Conservation (phyloP, 768 basidiomycete genomes). For the Serendipita sp. region DNA sequence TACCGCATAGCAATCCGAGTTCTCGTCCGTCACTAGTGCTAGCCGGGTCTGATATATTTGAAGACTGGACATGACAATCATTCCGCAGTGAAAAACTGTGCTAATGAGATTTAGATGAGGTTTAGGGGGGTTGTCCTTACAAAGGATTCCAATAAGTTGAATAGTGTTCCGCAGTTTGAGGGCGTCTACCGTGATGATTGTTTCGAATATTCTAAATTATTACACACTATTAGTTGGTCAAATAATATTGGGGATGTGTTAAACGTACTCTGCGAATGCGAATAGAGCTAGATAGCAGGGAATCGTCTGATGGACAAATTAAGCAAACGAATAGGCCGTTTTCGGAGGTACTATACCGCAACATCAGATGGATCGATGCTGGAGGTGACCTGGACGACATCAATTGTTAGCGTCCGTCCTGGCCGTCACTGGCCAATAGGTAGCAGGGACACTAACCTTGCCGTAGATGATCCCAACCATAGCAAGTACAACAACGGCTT, state of each 20-base stretch:
- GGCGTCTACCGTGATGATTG: slow-evolving; percentile 73
- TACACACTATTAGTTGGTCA: slow-evolving; percentile 7
- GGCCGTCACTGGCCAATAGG: not conserved
- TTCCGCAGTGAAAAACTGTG: slow-evolving; percentile 56
- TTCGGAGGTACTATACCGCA: slow-evolving; percentile 19
- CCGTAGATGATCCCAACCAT: slow-evolving; percentile 62
- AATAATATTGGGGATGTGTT: not conserved
- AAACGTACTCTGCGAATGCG: slow-evolving; percentile 57
- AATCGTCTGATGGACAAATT: slow-evolving; percentile 51
- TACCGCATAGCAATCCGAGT: slow-evolving; percentile 23
- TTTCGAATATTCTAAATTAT: slow-evolving; percentile 48
- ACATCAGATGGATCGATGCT: not conserved
- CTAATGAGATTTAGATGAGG: not conserved
- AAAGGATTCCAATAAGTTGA: slow-evolving; percentile 29
- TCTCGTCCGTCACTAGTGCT: slow-evolving; percentile 32
- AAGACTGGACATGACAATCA: slow-evolving; percentile 56
- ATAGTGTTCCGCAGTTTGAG: slow-evolving; percentile 62
- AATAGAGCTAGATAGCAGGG: slow-evolving; percentile 78
- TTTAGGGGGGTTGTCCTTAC: not conserved
- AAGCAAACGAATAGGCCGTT: slow-evolving; percentile 29
- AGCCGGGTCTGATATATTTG: slow-evolving; percentile 61
- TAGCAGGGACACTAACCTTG: slow-evolving; percentile 21
- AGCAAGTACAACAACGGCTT: slow-evolving; percentile 56
- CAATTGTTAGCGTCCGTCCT: not conserved
- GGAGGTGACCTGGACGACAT: not conserved